Evolutionary conservation across 2,329 filamentous ascomycete species (phyloP).

Genomic region (Apiospora saccharicola): DNA sequence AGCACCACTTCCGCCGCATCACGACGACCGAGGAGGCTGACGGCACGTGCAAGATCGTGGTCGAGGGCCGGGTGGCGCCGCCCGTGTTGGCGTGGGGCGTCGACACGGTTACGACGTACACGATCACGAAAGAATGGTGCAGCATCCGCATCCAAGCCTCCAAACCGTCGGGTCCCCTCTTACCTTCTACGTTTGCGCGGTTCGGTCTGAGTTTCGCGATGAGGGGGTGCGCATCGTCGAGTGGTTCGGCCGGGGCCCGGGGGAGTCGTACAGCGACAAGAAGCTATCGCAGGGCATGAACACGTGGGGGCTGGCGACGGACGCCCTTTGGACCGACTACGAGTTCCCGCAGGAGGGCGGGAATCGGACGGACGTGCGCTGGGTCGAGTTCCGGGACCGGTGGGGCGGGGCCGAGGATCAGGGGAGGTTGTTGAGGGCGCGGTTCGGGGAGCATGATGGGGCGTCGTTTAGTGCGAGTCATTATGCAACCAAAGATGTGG

Average conservation of each 20-base stretch:
- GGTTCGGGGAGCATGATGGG: conserved; percentile 54
- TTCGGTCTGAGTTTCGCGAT: conserved; percentile 65
- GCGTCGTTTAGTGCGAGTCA: conserved; percentile 64
- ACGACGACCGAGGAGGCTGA: conserved; percentile 39
- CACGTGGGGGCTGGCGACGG: conserved; percentile 55
- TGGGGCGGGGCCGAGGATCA: conserved; percentile 38
- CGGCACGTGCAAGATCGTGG: conserved; percentile 49
- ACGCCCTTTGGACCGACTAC: conserved; percentile 65
- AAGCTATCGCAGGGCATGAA: conserved; percentile 67
- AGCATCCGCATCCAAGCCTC: conserved; percentile 57
- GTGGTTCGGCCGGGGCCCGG: conserved; percentile 75
- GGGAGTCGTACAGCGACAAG: conserved; percentile 72
- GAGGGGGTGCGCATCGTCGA: conserved; percentile 47
- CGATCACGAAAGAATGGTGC: conserved; percentile 57
- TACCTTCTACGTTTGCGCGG: conserved; percentile 66
- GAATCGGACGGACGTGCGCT: conserved; percentile 69
- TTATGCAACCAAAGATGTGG: conserved; percentile 62
- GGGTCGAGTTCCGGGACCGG: conserved; percentile 57
- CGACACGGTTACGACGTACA: conserved; percentile 60
- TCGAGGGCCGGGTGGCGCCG: conserved; percentile 65
- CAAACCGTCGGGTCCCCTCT: conserved; percentile 54
- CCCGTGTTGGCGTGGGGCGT: conserved; percentile 69
- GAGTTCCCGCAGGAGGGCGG: conserved; percentile 74
- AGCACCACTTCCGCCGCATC: conserved; percentile 48
- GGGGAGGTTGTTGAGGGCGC: conserved; percentile 49